Evolutionary conservation across 2,329 filamentous ascomycete species (phyloP), one percentile per base, ranked within the genome.

Genomic region (Penicillium sp.): DNA sequence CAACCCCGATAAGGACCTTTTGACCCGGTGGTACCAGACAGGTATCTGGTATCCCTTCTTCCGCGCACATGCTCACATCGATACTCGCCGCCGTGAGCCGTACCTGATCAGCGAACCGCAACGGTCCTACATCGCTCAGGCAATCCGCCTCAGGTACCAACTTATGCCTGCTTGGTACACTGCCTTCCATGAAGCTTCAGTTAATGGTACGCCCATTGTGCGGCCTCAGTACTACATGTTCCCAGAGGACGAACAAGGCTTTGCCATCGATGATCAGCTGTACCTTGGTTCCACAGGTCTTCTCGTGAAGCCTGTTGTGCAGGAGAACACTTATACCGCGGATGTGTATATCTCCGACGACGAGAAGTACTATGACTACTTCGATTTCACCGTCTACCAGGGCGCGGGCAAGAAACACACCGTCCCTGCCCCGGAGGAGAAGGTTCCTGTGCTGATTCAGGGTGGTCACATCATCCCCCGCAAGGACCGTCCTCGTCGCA

Each of bases 41-140:
- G 94, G 94, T 61, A 90, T 91, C 56, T 99, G 96, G 81, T 97
- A 97, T 74, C 94, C 94, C 8, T 99, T 97, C 81, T 96, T 97
- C 89, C 90, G 94, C 61, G 94, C 87, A 2, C 94, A 99, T 73
- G 94, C 94, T 7, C 94, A 99, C 75, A 97, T 97, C 60, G 94
- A 99, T 71, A 90, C 94, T 40, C 91, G 94, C 46, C 89, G 94
- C 27, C 89, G 94, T 52, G 94, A 99, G 78, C 94, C 94, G 3
- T 99, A 97, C 72, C 81, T 97, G 57, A 82, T 88, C 12, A 89
- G 90, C 12, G 89, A 94, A 60, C 92, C 93, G 0, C 92, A 96
- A 77, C 90, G 87, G 4, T 83, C 84, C 52, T 95, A 97, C 73
- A 90, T 96, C 69, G 91, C 91, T 0, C 86, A 93, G 60, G 93